Conservation (phyloP, 2,329 filamentous ascomycete genomes). For the Lachnellula suecica region DNA sequence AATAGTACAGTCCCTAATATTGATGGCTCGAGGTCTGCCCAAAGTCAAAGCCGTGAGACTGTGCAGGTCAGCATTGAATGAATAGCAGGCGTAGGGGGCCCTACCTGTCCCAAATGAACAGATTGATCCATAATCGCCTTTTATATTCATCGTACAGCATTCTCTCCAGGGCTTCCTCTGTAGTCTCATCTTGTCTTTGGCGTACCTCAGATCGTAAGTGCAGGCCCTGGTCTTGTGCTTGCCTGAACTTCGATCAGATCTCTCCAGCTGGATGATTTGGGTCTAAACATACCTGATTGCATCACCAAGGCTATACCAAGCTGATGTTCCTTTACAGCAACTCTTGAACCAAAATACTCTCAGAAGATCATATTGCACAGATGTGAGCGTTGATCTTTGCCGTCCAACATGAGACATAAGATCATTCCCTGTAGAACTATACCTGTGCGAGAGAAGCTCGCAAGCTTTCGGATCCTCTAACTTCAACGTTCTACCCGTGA, state of each 20-base stretch:
- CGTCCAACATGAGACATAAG: background rate
- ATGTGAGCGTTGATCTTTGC: background rate
- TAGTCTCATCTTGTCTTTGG: background rate
- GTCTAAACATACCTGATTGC: conserved; percentile 2
- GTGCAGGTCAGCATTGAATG: background rate
- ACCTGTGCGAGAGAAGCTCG: background rate
- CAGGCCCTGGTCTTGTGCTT: conserved; percentile 4
- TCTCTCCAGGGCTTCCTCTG: background rate
- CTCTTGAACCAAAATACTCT: conserved; percentile 1
- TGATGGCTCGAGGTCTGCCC: conserved; percentile 5
- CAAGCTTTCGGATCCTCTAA: background rate
- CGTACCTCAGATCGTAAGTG: background rate
- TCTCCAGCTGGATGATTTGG: background rate
- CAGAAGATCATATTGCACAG: conserved; percentile 1
- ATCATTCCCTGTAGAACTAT: background rate
- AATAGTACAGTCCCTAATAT: conserved; percentile 3
- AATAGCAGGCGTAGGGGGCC: too few relatives aligned
- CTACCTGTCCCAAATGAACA: conserved; percentile 6
- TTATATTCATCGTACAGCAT: conserved; percentile 5
- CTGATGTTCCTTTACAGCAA: background rate
- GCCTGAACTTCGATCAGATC: background rate
- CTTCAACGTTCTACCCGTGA: background rate
- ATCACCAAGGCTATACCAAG: conserved; percentile 1
- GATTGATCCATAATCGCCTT: conserved; percentile 3
- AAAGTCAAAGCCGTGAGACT: conserved; percentile 3